Conservation (phyloP, 2,329 filamentous ascomycete genomes). For the Aureobasidium subglaciale region DNA sequence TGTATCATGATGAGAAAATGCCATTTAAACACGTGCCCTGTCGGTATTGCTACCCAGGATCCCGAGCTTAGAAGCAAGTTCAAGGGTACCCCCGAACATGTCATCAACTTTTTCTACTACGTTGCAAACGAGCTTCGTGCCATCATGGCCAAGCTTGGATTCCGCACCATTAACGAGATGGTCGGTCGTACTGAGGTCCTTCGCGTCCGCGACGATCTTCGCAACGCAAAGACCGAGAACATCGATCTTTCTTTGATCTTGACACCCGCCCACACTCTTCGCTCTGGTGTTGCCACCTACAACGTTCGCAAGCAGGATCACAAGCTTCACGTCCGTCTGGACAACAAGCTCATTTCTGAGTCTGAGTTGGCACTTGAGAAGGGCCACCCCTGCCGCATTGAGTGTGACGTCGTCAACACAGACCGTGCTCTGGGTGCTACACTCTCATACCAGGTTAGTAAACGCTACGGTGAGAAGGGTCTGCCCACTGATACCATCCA, state of each 20-base stretch:
- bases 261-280: constrained; percentile 90
- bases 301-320: constrained; percentile 98
- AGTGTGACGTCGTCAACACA: constrained; percentile 94
- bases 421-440: constrained; percentile 91
- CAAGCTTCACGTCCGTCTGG: constrained; percentile 81
- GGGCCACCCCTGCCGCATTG: constrained; percentile 83
- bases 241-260: constrained; percentile 89
- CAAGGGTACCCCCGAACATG: constrained; percentile 83
- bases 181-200: constrained; percentile 85
- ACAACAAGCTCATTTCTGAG: constrained; percentile 96
- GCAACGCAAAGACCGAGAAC: constrained; percentile 82
- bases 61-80: constrained; percentile 94
- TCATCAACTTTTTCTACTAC: constrained; percentile 99
- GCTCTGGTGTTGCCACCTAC: constrained; percentile 90
- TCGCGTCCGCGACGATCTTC: constrained; percentile 79
- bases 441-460: constrained; percentile 91
- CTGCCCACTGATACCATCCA: constrained; percentile 90
- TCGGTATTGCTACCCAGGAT: constrained; percentile 92
- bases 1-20: constrained; percentile 92
- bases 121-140: constrained; percentile 91
- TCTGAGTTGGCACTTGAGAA: constrained; percentile 92
- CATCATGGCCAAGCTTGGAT: constrained; percentile 93
- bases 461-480: constrained; percentile 81
- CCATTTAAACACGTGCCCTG: constrained; percentile 69
- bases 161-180: constrained; percentile 97